Base-by-base conservation (phyloP, 352 stramenopile genomes). In the Phytophthora pseudosyringae region DNA sequence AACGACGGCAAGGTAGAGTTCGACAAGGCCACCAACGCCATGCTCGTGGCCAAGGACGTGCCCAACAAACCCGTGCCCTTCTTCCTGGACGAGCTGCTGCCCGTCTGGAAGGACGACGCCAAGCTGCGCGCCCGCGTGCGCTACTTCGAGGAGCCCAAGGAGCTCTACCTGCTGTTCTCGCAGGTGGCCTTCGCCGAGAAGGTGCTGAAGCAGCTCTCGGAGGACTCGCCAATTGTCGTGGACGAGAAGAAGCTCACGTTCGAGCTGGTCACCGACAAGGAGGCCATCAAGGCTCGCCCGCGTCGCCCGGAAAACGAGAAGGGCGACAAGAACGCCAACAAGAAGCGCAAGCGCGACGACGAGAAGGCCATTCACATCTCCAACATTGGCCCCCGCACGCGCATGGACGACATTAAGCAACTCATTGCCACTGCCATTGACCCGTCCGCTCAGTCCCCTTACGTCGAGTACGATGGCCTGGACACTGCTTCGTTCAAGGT, bases 11-110 rank as follows among this genome's bases (percentile, higher is more conserved):
- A 90, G 67, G 71, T 80, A 33, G 88, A 96, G 67, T 96, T 96
- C 43, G 83, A 96, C 59, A 94, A 96, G 76, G 71, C 81, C 29
- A 86, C 84, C 18, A 80, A 72, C 16, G 86, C 84, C 16, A 94
- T 96, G 84, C 75, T 96, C 10, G 81, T 93, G 12, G 84, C 88
- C 36, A 93, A 93, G 69, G 76, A 91, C 44, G 88, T 97, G 53
- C 80, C 90, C 4, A 69, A 67, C 48, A 88, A 91, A 68, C 83
- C 78, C 7, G 74, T 91, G 16, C 78, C 81, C 6, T 80, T 91
- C 50, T 91, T 91, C 59, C 59, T 93, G n/a, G 80, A 91, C 40
- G 76, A 83, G 43, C 75, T 96, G 36, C 62, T 88, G 40, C 70
- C 78, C 1, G 57, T 96, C 59, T 94, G 87, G 83, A 76, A 83